phyloP scores from a whole-genome alignment of 371 early-diverging fungal species.

The Mortierella sp. region DNA sequence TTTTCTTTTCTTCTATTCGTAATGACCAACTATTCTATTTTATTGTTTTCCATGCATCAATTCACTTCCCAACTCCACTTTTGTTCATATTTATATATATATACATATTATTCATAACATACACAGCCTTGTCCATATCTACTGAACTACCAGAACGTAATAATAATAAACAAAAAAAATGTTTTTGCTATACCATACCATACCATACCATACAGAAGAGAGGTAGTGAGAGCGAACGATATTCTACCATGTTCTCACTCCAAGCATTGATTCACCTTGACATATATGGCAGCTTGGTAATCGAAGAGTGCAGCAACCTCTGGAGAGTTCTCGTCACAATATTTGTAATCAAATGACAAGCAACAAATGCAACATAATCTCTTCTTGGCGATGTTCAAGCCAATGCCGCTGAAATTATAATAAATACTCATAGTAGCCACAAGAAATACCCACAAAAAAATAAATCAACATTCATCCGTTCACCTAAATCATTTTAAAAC shows the following conservation, averaged over 20 bases:
- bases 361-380: too few relatives aligned
- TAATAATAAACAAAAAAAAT: neutral
- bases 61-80: neutral
- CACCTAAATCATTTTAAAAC: neutral
- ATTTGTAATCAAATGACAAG: too few relatives aligned
- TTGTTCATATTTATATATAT: conserved; percentile 12
- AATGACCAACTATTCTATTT: neutral
- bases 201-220: too few relatives aligned
- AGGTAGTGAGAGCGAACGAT: neutral
- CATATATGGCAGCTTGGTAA: too few relatives aligned
- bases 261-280: too few relatives aligned
- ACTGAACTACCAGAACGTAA: neutral
- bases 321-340: too few relatives aligned
- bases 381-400: too few relatives aligned
- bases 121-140: neutral
- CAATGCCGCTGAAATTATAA: too few relatives aligned
- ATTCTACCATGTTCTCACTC: too few relatives aligned
- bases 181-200: too few relatives aligned
- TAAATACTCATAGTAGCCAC: too few relatives aligned
- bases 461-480: neutral
- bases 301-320: too few relatives aligned
- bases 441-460: neutral
- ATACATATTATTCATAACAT: neutral
- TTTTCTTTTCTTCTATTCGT: neutral
- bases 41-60: neutral